Evolutionary conservation across 306 rosid genomes (phyloP), one percentile per base, ranked within the genome.

Genomic region (Cicer bijugum): DNA sequence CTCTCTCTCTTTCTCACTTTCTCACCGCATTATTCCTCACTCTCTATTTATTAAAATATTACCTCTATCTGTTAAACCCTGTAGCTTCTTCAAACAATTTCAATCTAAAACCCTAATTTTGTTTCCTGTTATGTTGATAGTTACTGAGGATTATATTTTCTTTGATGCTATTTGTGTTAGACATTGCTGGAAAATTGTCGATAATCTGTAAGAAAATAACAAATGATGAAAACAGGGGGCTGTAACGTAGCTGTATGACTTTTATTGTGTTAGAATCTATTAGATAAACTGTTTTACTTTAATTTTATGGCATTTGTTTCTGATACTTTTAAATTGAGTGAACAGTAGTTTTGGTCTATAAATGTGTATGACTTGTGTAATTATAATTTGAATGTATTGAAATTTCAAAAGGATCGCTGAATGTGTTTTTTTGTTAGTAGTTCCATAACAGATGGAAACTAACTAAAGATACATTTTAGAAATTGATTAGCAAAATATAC

Each of bases 31-130:
- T 45, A 15, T 50, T 78, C n/a, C 5, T 1, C 5, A 5, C 1
- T 55, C 3, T 17, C 7, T 69, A 4, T 78, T 11, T 15, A 17
- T 74, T 74, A 8, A 50, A 15, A 23, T 23, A 28, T 76, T 45
- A 56, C 48, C 19, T 61, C 15, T 40, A 64, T 45, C 35, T 50
- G n/a, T 52, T 82, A 61, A 35, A 50, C 43, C 60, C 70, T 72
- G n/a, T 45, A 60, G 6, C 39, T 45, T 14, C 47, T 55, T 75
- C 67, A 14, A 19, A 47, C 42, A 6, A 12, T 72, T 40, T 69
- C 68, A 64, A 48, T 56, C 48, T 37, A 67, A 67, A 76, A 76
- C 71, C 77, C 73, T 28, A 57, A 23, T 57, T 57, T 23, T 42
- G 2, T 50, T 5, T 20, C 5, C 8, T 56, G 61, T 55, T 55